Evolutionary conservation across 768 basidiomycete species (phyloP).

Genomic region (Pulveroboletus frians): DNA sequence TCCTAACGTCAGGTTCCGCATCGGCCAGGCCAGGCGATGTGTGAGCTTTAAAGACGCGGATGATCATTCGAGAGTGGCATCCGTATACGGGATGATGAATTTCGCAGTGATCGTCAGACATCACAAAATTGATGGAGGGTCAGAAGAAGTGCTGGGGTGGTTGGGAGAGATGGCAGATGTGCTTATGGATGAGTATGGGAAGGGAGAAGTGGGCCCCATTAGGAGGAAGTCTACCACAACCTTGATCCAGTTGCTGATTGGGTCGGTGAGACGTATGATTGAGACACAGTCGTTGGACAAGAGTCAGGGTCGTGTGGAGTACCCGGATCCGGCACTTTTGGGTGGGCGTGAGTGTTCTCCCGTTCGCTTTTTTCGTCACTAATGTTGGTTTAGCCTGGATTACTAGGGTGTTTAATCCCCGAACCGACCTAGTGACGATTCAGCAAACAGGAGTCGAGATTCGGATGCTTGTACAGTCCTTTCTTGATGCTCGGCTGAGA

Average conservation of each 20-base stretch:
- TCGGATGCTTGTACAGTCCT: slow-evolving; percentile 51
- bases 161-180: slow-evolving; percentile 51
- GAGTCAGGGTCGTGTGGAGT: slow-evolving; percentile 33
- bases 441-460: slow-evolving; percentile 49
- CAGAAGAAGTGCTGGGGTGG: slow-evolving; percentile 59
- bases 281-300: slow-evolving; percentile 37
- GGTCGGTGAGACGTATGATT: slow-evolving; percentile 50
- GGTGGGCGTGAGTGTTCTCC: slow-evolving; percentile 41
- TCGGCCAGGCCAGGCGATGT: slow-evolving; percentile 64
- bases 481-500: slow-evolving; percentile 52
- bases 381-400: slow-evolving; percentile 48
- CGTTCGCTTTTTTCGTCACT: slow-evolving; percentile 2
- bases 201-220: slow-evolving; percentile 20
- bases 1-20: slow-evolving; percentile 43
- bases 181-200: slow-evolving; percentile 53
- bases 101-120: slow-evolving; percentile 59
- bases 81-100: slow-evolving; percentile 70
- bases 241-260: slow-evolving; percentile 50
- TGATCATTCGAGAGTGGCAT: slow-evolving; percentile 56
- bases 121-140: slow-evolving; percentile 37
- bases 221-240: slow-evolving; percentile 29
- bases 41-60: slow-evolving; percentile 65
- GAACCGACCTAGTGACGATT: slow-evolving; percentile 38
- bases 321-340: slow-evolving; percentile 61
- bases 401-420: slow-evolving; percentile 41